Evolutionary conservation across 805 yeast genomes (phyloP), one percentile per base, ranked within the genome.

Genomic region (Metschnikowia aberdeeniae): DNA sequence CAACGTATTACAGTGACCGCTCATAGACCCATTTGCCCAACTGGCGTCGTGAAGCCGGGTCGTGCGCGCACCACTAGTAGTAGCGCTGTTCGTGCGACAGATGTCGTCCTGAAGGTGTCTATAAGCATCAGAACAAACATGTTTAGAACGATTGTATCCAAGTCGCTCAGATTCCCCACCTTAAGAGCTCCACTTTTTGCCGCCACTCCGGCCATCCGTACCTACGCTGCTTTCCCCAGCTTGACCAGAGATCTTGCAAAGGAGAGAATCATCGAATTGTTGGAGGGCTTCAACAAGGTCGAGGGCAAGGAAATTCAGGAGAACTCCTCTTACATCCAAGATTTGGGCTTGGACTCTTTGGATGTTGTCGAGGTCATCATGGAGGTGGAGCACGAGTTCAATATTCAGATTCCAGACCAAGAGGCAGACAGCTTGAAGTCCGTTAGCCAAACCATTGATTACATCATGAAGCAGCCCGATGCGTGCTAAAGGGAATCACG

Each of bases 281-380:
- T 82, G 51, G 86, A 82, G 63, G 80, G 84, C 7, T 82, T 77
- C 64, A 82, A 77, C 54, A 82, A 81, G 59, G 73, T 78, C 17
- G 72, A 71, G 35, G 51, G 61, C 40, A 69, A 66, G 47, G 71
- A 66, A 33, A 64, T 71, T 51, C 60, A 60, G 32, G 76, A 70
- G 46, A 55, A 56, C 14, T 55, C 70, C 5, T 56, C 70, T 8
- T 71, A 61, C 55, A 57, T 60, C 17, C 68, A 65, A 44, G 76
- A 71, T 52, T 66, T 71, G 54, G 76, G 75, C 19, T 68, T 71
- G 59, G 76, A 71, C 59, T 70, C 75, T 10, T 70, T 71, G 57
- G 76, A 71, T 46, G 76, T 71, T 19, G 75, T 69, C 19, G 76
- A 71, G 55, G 73, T 71, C 12, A 67, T 71, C 19, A 71, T 71